Percentiles rank a stretch among this genome's conserved stretches.
Evolutionary conservation across 768 basidiomycete species (phyloP).

Genomic region (Trametes elegans): DNA sequence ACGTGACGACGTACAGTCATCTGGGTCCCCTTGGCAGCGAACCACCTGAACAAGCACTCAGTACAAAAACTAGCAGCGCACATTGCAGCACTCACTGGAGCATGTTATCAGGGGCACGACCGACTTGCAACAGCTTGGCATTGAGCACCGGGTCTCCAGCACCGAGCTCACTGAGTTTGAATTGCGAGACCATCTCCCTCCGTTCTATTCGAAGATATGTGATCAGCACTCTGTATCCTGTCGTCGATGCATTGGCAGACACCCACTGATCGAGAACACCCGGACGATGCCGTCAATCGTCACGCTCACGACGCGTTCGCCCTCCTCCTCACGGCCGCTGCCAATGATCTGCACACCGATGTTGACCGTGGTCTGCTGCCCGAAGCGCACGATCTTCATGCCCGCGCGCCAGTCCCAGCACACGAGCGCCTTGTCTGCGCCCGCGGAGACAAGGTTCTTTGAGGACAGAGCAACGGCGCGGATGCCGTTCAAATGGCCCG

Average conservation of each 20-base stretch:
- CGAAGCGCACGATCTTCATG: constrained; percentile 85
- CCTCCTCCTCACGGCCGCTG: constrained; percentile 47
- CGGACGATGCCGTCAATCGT: constrained; percentile 91
- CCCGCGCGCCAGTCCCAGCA: constrained; percentile 92
- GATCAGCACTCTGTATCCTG: too few species aligned
- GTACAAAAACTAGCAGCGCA: not conserved
- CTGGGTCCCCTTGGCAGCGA: constrained; percentile 84
- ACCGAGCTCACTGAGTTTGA: constrained; percentile 79
- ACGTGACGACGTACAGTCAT: constrained; percentile 66
- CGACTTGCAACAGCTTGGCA: constrained; percentile 72
- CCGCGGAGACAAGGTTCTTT: constrained; percentile 84
- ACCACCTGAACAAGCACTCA: constrained; percentile 55
- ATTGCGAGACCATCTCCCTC: constrained; percentile 90
- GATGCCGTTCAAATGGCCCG: constrained; percentile 86
- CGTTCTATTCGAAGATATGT: constrained; percentile 47
- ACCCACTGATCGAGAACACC: constrained; percentile 87
- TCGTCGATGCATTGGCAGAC: not conserved
- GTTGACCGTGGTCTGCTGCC: constrained; percentile 90
- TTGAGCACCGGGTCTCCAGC: constrained; percentile 63
- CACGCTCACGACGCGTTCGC: constrained; percentile 84
- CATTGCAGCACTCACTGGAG: constrained; percentile 52
- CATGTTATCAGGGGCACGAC: constrained; percentile 83
- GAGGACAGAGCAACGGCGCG: constrained; percentile 85
- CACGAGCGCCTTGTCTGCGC: constrained; percentile 69
- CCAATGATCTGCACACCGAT: constrained; percentile 86